Percentiles rank a stretch among this genome's conserved stretches.
These are phyloP conservation scores for Apostasia shenzhenica DNA, from an alignment of 106 monocot genomes.

Conservation along the genomic window DNA sequence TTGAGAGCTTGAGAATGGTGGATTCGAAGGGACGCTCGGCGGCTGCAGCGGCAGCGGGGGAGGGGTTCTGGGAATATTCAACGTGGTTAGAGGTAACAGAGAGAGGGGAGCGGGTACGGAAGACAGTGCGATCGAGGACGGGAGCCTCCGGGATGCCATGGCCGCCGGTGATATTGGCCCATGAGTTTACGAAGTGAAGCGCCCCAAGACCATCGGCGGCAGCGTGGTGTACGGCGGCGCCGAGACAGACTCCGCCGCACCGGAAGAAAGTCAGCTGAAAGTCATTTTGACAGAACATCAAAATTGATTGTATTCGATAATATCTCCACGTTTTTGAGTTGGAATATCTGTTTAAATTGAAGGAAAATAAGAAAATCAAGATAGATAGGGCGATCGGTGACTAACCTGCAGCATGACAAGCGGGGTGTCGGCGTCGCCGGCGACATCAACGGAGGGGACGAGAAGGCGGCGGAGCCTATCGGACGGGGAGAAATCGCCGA, in stretches of 20 bases:
- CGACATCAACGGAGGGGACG: slow-evolving; percentile 10
- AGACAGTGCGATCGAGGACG: slow-evolving; percentile 33
- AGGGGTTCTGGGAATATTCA: slow-evolving; percentile 22
- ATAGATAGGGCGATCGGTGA: background rate
- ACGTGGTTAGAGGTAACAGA: slow-evolving; percentile 20
- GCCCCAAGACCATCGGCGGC: slow-evolving; percentile 43
- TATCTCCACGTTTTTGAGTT: too few relatives aligned
- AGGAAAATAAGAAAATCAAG: too few relatives aligned
- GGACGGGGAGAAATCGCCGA: slow-evolving; percentile 42
- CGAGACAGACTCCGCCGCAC: slow-evolving; percentile 53
- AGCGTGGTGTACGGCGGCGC: slow-evolving; percentile 37
- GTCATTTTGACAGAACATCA: too few relatives aligned
- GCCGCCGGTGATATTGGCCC: slow-evolving; percentile 44
- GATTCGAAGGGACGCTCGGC: slow-evolving; percentile 2
- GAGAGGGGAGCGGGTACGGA: slow-evolving; percentile 31
- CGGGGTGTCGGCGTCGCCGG: slow-evolving; percentile 1
- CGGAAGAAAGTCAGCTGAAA: slow-evolving; percentile 56
- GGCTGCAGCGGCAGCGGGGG: background rate
- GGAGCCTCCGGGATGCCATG: slow-evolving; percentile 8
- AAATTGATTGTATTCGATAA: too few relatives aligned
- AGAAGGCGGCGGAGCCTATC: slow-evolving; percentile 20
- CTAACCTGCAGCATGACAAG: slow-evolving; percentile 37
- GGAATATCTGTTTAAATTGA: too few relatives aligned
- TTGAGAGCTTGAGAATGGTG: slow-evolving; percentile 32
- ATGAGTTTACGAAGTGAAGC: slow-evolving; percentile 40